phyloP scores from a whole-genome alignment of 2,329 filamentous ascomycete genomes.

The Aspergillus tamarii region DNA sequence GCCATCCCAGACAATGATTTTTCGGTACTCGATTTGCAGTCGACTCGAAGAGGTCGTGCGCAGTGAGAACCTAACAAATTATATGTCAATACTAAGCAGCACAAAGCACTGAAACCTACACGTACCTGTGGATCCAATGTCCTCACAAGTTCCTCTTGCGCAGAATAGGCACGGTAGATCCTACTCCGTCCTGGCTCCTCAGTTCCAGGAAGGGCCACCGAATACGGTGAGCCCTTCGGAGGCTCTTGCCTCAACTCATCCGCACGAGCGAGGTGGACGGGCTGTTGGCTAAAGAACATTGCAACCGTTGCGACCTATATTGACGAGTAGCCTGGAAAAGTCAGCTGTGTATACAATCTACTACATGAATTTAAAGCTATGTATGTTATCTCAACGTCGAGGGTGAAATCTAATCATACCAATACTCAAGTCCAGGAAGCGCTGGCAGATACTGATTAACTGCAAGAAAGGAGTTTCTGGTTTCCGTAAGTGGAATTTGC shows the following conservation, averaged over 20 bases:
- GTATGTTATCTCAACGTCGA: neutral
- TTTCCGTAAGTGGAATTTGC: neutral
- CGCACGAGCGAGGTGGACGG: conserved; percentile 40
- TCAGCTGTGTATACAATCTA: neutral
- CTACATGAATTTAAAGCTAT: neutral
- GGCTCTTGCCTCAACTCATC: conserved; percentile 64
- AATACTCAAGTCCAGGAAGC: neutral
- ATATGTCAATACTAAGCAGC: neutral
- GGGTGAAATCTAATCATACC: neutral
- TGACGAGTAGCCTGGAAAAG: neutral
- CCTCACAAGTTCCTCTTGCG: conserved; percentile 71
- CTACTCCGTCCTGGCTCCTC: conserved; percentile 71
- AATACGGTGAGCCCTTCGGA: conserved; percentile 76
- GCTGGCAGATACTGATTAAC: neutral
- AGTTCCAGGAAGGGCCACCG: conserved; percentile 74
- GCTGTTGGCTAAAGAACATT: conserved; percentile 45
- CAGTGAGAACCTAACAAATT: conserved; percentile 58
- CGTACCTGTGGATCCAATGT: conserved; percentile 69
- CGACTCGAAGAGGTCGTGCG: conserved; percentile 79
- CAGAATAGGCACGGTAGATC: conserved; percentile 83
- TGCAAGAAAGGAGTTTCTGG: neutral
- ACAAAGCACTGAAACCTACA: conserved; percentile 1
- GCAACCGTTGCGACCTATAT: conserved; percentile 2
- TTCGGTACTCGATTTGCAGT: conserved; percentile 65
- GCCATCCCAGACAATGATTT: conserved; percentile 75